Conservation (phyloP, 2,329 filamentous ascomycete genomes). For the Claviceps spartinae region DNA sequence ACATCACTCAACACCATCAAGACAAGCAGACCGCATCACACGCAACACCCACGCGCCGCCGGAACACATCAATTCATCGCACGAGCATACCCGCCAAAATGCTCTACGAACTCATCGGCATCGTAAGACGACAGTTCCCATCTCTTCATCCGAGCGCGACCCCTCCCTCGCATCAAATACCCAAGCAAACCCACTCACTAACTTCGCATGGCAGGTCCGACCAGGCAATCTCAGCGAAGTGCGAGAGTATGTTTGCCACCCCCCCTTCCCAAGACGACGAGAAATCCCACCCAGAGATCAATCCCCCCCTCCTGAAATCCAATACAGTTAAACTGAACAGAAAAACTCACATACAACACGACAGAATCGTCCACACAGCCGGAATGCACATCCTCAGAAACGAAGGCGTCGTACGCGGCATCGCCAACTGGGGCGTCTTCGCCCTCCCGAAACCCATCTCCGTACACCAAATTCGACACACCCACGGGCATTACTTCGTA, state of each 20-base stretch:
- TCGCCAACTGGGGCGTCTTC: conserved; percentile 93
- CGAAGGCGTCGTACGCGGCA: conserved; percentile 80
- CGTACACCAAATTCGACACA: conserved; percentile 72
- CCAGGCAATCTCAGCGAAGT: conserved; percentile 82
- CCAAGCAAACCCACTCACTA: conserved; percentile 5
- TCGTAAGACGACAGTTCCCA: conserved; percentile 47
- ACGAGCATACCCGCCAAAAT: conserved; percentile 37
- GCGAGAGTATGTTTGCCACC: conserved; percentile 60
- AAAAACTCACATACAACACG: neutral
- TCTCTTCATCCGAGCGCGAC: neutral
- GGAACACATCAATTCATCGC: neutral
- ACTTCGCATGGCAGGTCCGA: conserved; percentile 54
- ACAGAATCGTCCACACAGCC: conserved; percentile 74
- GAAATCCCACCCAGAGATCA: neutral
- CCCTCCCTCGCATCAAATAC: too few relatives aligned
- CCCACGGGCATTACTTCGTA: conserved; percentile 88
- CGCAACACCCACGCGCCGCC: neutral
- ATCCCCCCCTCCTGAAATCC: neutral
- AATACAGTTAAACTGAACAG: too few relatives aligned
- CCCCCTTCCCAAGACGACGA: conserved; percentile 2
- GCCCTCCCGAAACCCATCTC: conserved; percentile 66
- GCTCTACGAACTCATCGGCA: conserved; percentile 95
- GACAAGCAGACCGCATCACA: conserved; percentile 5
- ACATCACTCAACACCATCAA: neutral
- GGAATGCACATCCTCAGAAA: conserved; percentile 70